A percentile compares a stretch with the other conserved stretches of the same genome.
phyloP scores from a whole-genome alignment of 176 grass and related monocot genomes.

The Bolboschoenus planiculmis region DNA sequence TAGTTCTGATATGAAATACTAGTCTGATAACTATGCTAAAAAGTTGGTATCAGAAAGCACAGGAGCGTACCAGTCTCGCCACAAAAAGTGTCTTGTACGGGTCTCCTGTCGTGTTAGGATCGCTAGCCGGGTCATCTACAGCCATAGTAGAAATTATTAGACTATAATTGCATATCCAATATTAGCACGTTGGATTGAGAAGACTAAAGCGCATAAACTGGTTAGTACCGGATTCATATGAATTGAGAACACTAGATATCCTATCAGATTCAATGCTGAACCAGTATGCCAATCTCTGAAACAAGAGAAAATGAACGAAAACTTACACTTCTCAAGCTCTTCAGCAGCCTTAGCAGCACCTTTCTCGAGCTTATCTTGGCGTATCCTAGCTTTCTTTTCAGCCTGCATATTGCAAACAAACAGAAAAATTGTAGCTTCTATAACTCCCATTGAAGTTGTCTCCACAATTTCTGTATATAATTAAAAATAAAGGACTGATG shows the following conservation, averaged over 20 bases:
- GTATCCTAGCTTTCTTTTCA: slow-evolving; percentile 67
- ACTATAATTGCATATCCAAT: neutral
- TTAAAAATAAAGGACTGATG: neutral
- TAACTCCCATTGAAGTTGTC: neutral
- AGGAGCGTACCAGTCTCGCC: slow-evolving; percentile 53
- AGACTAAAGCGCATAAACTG: neutral
- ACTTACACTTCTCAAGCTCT: slow-evolving; percentile 62
- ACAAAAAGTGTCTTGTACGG: slow-evolving; percentile 82
- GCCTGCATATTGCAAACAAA: slow-evolving; percentile 29
- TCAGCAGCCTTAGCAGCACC: slow-evolving; percentile 66
- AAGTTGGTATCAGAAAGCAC: neutral
- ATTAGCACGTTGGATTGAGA: neutral
- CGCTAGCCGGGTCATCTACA: slow-evolving; percentile 61
- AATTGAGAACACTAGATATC: neutral
- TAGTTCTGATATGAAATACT: neutral
- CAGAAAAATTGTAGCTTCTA: neutral
- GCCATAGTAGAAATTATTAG: slow-evolving; percentile 1
- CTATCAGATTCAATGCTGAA: neutral
- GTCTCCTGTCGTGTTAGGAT: slow-evolving; percentile 62
- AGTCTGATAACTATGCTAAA: neutral
- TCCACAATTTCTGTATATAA: neutral
- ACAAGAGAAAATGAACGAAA: slow-evolving; percentile 18
- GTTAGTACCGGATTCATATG: neutral
- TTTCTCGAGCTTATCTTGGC: slow-evolving; percentile 48
- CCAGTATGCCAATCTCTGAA: neutral